phyloP scores from a whole-genome alignment of 305 asterid species.

The Fraxinus xanthoxyloides region DNA sequence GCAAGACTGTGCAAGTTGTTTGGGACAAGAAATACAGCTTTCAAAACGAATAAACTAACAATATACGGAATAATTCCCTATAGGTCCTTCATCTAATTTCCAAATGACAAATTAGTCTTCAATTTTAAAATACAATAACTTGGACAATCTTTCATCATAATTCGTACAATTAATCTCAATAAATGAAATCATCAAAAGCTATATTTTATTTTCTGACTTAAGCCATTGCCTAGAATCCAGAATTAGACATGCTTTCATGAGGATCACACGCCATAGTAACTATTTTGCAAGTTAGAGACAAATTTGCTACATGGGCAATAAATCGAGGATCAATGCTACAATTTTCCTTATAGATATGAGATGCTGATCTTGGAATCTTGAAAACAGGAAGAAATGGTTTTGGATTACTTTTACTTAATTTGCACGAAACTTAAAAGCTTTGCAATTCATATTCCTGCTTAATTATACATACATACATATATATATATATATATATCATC shows the following conservation, averaged over 20 bases:
- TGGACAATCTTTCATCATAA: background rate
- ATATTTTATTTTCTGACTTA: background rate
- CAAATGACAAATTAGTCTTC: background rate
- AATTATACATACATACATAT: background rate
- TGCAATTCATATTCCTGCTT: conserved; percentile 12
- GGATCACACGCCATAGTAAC: background rate
- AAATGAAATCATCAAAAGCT: background rate
- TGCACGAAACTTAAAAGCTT: conserved; percentile 27
- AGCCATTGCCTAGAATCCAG: background rate
- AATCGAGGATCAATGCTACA: background rate
- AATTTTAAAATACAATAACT: background rate
- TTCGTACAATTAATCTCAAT: background rate
- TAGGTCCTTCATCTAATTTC: background rate
- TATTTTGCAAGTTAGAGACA: background rate
- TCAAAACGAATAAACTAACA: background rate
- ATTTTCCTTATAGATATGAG: background rate
- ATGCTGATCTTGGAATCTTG: conserved; percentile 32
- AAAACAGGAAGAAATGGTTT: conserved; percentile 34
- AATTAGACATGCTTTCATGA: background rate
- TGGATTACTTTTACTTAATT: conserved; percentile 41
- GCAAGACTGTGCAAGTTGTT: background rate
- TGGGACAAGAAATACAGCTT: background rate
- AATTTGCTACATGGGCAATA: background rate
- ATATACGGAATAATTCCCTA: background rate
- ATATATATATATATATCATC: background rate